Conservation (phyloP, 139 green algal genomes). For the Mychonastes homosphaera region DNA sequence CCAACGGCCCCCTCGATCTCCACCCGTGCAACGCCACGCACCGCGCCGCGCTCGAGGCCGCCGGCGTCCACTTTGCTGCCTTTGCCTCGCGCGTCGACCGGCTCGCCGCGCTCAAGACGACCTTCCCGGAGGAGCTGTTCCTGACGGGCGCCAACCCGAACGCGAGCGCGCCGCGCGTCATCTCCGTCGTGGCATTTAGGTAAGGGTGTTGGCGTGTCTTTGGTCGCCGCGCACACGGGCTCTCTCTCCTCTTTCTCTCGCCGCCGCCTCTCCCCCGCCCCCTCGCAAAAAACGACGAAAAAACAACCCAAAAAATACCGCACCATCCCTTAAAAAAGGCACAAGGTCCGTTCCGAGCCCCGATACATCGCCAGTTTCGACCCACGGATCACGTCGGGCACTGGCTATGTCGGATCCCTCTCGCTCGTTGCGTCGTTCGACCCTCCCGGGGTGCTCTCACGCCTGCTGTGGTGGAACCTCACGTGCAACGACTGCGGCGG, state of each 20-base stretch:
- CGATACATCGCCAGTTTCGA: conserved; percentile 20
- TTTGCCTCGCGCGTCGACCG: conserved; percentile 10
- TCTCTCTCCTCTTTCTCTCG: too few relatives aligned
- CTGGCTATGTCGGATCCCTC: conserved; percentile 10
- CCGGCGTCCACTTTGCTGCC: conserved; percentile 13
- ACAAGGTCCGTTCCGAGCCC: conserved; percentile 8
- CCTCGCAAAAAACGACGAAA: too few relatives aligned
- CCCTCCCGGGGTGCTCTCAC: conserved; percentile 12
- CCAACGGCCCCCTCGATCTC: too few relatives aligned
- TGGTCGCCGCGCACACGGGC: too few relatives aligned
- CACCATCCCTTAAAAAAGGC: too few relatives aligned
- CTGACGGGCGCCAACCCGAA: conserved; percentile 2
- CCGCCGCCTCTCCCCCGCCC: too few relatives aligned
- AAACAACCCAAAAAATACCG: too few relatives aligned
- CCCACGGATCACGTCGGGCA: conserved; percentile 6
- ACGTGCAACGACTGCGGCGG: conserved; percentile 26
- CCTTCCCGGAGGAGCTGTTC: conserved; percentile 19
- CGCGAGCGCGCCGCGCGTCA: neutral
- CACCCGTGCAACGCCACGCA: conserved; percentile 16
- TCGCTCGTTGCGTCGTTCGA: conserved; percentile 15
- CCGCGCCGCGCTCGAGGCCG: neutral
- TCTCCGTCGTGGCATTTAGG: conserved; percentile 21
- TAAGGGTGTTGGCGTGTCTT: too few relatives aligned
- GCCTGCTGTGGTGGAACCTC: conserved; percentile 21
- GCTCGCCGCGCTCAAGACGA: conserved; percentile 14